Evolutionary conservation across 1,139 yeast genomes (phyloP).

Genomic region (Saccharomycopsis phalli): DNA sequence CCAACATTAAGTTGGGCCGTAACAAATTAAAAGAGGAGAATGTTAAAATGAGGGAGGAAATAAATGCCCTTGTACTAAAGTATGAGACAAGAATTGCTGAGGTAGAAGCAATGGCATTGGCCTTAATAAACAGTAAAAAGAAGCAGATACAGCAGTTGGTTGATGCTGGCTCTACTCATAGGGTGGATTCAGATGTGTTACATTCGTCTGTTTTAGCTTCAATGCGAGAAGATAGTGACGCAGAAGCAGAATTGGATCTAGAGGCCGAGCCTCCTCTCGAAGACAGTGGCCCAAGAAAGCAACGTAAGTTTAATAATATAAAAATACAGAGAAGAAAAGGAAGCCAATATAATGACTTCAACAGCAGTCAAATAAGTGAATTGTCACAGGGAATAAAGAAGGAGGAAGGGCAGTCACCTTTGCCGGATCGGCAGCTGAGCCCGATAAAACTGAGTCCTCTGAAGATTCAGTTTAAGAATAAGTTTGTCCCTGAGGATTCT

Average conservation of each 20-base stretch:
- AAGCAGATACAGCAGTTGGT: slow-evolving; percentile 2
- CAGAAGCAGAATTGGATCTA: slow-evolving; percentile 1
- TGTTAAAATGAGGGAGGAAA: not conserved
- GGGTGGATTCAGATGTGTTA: not conserved
- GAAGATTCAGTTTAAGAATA: not conserved
- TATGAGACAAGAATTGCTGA: not conserved
- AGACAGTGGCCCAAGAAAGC: not conserved
- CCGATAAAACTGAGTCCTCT: slow-evolving; percentile 2
- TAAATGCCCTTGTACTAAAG: not conserved
- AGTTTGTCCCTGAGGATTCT: not conserved
- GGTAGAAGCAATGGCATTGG: slow-evolving; percentile 2
- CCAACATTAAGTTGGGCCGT: not conserved
- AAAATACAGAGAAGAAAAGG: not conserved
- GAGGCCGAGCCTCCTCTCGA: too few species aligned
- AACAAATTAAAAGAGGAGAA: not conserved
- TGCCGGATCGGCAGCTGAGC: too few species aligned
- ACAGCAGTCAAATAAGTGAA: not conserved
- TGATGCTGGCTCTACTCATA: not conserved
- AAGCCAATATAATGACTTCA: not conserved
- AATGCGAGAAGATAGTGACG: not conserved
- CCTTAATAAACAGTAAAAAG: slow-evolving; percentile 10
- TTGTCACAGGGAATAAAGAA: too few species aligned
- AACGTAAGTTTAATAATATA: not conserved
- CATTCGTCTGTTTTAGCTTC: slow-evolving; percentile 4
- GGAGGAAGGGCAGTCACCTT: too few species aligned